A percentile compares a stretch with the other conserved stretches of the same genome.
Evolutionary conservation across 2,329 filamentous ascomycete species (phyloP).

Genomic region (Lachnellula arida): DNA sequence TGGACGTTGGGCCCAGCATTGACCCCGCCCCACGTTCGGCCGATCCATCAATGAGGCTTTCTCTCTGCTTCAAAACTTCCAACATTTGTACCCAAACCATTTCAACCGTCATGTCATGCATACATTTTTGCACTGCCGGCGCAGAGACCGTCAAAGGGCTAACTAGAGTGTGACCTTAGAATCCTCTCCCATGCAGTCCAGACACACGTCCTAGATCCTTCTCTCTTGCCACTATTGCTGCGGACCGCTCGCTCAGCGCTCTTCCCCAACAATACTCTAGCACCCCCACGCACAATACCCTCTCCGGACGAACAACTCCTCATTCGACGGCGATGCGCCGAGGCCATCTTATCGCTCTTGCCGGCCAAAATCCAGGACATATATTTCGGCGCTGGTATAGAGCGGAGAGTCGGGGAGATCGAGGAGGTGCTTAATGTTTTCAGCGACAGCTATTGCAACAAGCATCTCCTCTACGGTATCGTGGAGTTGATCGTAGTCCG

Average conservation of each 20-base stretch:
- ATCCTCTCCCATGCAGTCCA: slow-evolving; percentile 52
- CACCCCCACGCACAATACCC: slow-evolving; percentile 57
- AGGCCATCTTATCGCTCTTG: slow-evolving; percentile 46
- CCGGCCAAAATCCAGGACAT: slow-evolving; percentile 34
- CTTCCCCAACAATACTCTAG: slow-evolving; percentile 80
- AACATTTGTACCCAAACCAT: neutral
- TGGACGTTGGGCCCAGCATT: neutral
- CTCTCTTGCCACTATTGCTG: slow-evolving; percentile 61
- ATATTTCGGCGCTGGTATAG: slow-evolving; percentile 40
- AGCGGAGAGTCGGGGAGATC: slow-evolving; percentile 32
- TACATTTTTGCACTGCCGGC: neutral
- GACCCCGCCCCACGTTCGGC: neutral
- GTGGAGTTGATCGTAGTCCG: slow-evolving; percentile 78
- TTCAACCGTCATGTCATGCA: neutral
- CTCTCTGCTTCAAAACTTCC: neutral
- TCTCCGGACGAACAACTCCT: slow-evolving; percentile 54
- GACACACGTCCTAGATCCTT: slow-evolving; percentile 56
- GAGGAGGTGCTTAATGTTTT: slow-evolving; percentile 66
- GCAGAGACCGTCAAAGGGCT: slow-evolving; percentile 8
- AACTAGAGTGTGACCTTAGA: slow-evolving; percentile 20
- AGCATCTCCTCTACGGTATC: slow-evolving; percentile 78
- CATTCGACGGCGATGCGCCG: slow-evolving; percentile 64
- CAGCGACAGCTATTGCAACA: slow-evolving; percentile 83
- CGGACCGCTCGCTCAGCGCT: slow-evolving; percentile 69
- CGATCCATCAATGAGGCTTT: neutral